Evolutionary conservation across 2,329 filamentous ascomycete genomes (phyloP).

Genomic region (Trichoderma simmonsii): DNA sequence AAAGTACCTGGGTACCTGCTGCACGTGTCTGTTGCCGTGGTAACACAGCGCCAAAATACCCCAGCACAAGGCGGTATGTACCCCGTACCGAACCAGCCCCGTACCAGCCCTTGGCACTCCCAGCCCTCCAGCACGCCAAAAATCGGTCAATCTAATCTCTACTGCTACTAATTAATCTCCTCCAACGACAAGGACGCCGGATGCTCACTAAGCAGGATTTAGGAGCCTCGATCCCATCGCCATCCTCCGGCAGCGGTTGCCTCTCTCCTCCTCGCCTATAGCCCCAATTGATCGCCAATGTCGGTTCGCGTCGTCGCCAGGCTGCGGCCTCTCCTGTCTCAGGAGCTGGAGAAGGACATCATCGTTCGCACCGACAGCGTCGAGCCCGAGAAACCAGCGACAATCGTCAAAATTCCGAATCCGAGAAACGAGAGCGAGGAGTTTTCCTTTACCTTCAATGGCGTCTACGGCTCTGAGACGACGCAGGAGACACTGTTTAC

Average conservation of each 20-base stretch:
- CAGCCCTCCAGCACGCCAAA: conserved; percentile 2
- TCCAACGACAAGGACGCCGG: background rate
- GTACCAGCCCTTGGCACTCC: conserved; percentile 15
- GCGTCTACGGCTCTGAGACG: conserved; percentile 77
- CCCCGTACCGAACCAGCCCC: conserved; percentile 8
- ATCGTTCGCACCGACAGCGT: conserved; percentile 70
- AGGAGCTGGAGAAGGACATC: conserved; percentile 81
- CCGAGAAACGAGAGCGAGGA: conserved; percentile 89
- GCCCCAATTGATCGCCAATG: conserved; percentile 38
- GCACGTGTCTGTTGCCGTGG: conserved; percentile 25
- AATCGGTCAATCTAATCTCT: conserved; percentile 9
- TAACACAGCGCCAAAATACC: conserved; percentile 22
- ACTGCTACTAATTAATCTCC: background rate
- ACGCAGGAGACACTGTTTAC: conserved; percentile 87
- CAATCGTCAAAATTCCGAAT: conserved; percentile 82
- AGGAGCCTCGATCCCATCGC: conserved; percentile 12
- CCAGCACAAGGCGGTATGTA: background rate
- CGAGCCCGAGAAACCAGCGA: conserved; percentile 59
- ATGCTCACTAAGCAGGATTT: conserved; percentile 12
- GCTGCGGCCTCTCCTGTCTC: conserved; percentile 81
- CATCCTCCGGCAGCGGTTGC: conserved; percentile 14
- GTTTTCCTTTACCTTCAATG: conserved; percentile 92
- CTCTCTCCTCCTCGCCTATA: conserved; percentile 22
- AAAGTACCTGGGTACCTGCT: background rate
- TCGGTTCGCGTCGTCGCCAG: conserved; percentile 84